A percentile compares a stretch with the other conserved stretches of the same genome.
Evolutionary conservation across 768 basidiomycete genomes (phyloP).

Genomic region (Wakefieldia striispora): DNA sequence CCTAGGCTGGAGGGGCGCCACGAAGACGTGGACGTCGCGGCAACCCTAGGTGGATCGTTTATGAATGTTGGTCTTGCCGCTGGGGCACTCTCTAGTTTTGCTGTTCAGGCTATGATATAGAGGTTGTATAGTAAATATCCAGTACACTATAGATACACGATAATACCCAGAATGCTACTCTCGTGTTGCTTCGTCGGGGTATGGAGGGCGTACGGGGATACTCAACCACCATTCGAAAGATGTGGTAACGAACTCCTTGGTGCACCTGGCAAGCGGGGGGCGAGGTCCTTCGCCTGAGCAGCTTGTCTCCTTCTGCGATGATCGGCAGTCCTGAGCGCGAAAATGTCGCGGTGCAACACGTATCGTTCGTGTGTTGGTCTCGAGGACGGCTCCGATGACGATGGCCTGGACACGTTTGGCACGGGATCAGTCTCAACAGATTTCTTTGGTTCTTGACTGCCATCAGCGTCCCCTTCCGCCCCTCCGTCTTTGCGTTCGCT

Average conservation of each 20-base stretch:
- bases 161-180: not conserved
- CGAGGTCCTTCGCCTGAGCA: conserved; percentile 66
- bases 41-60: conserved; percentile 77
- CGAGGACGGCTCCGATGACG: conserved; percentile 33
- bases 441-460: conserved; percentile 14
- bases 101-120: conserved; percentile 67
- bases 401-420: conserved; percentile 26
- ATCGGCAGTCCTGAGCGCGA: conserved; percentile 74
- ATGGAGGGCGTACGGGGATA: not conserved
- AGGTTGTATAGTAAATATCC: conserved; percentile 12
- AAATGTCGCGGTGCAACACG: conserved; percentile 79
- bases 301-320: conserved; percentile 68
- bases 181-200: no score
- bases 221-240: not conserved
- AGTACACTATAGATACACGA: not conserved
- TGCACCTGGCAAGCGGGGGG: conserved; percentile 66
- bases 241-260: conserved; percentile 37
- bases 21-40: conserved; percentile 84
- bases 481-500: conserved; percentile 20
- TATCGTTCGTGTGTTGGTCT: conserved; percentile 67
- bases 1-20: conserved; percentile 60
- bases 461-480: conserved; percentile 34
- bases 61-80: conserved; percentile 70
- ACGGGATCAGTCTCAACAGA: conserved; percentile 13
- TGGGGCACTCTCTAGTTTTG: conserved; percentile 83